Percentiles rank a stretch among this genome's conserved stretches.
Conservation (phyloP, 116 monocot genomes). For the Posidonia oceanica region DNA sequence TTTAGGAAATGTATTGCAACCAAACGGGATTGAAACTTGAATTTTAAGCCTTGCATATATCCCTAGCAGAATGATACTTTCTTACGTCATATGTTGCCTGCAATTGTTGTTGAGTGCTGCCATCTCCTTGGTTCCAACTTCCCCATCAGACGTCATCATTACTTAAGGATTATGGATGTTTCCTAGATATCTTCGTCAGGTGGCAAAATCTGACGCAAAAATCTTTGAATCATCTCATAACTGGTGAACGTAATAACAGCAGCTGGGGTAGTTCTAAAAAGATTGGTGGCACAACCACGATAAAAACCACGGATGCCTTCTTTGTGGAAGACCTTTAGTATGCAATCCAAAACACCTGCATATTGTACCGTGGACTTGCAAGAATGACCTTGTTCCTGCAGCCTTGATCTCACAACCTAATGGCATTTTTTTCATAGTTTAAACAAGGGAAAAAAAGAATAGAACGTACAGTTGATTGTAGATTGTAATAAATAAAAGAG, state of each 20-base stretch:
- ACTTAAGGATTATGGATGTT: too few species aligned
- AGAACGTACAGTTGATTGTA: too few species aligned
- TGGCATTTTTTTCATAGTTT: too few species aligned
- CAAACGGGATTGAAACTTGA: too few species aligned
- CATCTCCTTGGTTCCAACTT: too few species aligned
- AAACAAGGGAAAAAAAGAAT: not conserved
- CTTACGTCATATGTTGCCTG: too few species aligned
- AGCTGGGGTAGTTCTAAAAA: constrained; percentile 76
- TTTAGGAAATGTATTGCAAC: too few species aligned
- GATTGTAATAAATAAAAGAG: not conserved
- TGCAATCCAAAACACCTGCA: constrained; percentile 56
- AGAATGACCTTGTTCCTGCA: constrained; percentile 57
- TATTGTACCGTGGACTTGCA: constrained; percentile 21
- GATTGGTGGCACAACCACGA: constrained; percentile 74
- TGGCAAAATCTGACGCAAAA: constrained; percentile 13
- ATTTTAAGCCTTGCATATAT: too few species aligned
- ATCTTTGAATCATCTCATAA: constrained; percentile 75
- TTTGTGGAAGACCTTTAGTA: constrained; percentile 38
- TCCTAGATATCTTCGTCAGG: too few species aligned
- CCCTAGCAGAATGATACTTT: too few species aligned
- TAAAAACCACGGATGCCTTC: constrained; percentile 75
- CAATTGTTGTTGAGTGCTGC: too few species aligned
- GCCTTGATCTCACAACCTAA: constrained; percentile 69
- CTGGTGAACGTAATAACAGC: constrained; percentile 85
- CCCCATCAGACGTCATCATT: too few species aligned